These are phyloP conservation scores for Plenodomus lindquistii DNA, from an alignment of 2,329 filamentous ascomycete species.

Conservation along the genomic window DNA sequence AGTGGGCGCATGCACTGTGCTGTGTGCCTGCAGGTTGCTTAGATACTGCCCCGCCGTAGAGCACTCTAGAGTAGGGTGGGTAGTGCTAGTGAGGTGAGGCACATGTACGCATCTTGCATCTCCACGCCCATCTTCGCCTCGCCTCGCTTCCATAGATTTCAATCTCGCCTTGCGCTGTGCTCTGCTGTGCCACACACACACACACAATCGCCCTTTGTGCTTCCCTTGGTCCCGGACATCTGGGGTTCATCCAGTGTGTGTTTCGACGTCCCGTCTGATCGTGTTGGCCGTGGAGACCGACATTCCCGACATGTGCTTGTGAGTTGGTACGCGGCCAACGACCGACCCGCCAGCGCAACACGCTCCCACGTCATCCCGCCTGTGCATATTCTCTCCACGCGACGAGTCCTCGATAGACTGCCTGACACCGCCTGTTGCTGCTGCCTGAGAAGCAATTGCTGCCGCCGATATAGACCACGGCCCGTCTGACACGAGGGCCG, in stretches of 20 bases:
- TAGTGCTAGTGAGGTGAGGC: neutral
- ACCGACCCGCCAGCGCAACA: conserved; percentile 17
- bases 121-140: neutral
- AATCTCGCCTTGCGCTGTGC: neutral
- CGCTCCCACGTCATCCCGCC: conserved; percentile 33
- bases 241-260: neutral
- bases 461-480: neutral
- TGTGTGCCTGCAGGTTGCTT: neutral
- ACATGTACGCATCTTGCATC: neutral
- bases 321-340: conserved; percentile 9
- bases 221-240: neutral
- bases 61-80: neutral
- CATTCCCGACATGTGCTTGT: neutral
- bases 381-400: conserved; percentile 18
- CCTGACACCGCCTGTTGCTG: conserved; percentile 10
- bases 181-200: neutral
- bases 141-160: neutral
- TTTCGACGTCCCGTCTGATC: no score
- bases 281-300: conserved; percentile 2
- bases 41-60: neutral
- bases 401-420: conserved; percentile 8
- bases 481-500: neutral
- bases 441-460: conserved; percentile 1
- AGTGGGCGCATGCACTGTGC: neutral
- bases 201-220: no score